Evolutionary conservation across 2,329 filamentous ascomycete species (phyloP), one percentile per base, ranked within the genome.

Genomic region (Epichloe elymi): DNA sequence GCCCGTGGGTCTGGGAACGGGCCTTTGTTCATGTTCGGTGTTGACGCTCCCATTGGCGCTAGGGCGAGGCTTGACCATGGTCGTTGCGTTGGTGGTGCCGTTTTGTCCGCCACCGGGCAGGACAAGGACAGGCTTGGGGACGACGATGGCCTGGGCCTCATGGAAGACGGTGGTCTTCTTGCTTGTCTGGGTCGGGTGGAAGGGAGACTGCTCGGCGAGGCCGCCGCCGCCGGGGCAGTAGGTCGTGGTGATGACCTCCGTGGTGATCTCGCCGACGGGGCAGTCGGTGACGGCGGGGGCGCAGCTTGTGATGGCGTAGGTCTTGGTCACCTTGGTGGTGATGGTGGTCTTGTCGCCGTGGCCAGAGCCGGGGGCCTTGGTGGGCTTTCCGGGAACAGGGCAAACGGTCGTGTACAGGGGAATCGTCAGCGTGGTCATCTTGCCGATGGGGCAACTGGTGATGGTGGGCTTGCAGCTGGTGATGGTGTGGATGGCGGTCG

Each of bases 391-490:
- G 23, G 23, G 8, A 26, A 8, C 7, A 26, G 23, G 23, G 23
- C 7, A 26, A 26, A 26, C 23, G 17, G 70, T 72, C 11, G 70
- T 73, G 54, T 67, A 70, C 42, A 70, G 36, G n/a, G 66, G 57
- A 35, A 73, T 62, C 7, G 61, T 59, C 49, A 67, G 59, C 5
- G 69, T 71, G 33, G 63, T 65, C 38, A 68, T 60, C 36, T 61
- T 56, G 35, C 58, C 58, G 2, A 54, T 58, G 10, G 65, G 64
- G 57, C 66, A 69, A 61, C 65, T 57, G 40, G 61, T 61, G 20
- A 68, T 58, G 20, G 59, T 58, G 17, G 75, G 67, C 45, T 68
- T 70, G 65, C 77, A 80, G 50, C 57, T 53, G 59, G 73, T 79
- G 65, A 78, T 68, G 59, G 75, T 78, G 55, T 71, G 68, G 57